Evolutionary conservation across 2,329 filamentous ascomycete species (phyloP), one percentile per base, ranked within the genome.

Genomic region (Paecilomyces variotii): DNA sequence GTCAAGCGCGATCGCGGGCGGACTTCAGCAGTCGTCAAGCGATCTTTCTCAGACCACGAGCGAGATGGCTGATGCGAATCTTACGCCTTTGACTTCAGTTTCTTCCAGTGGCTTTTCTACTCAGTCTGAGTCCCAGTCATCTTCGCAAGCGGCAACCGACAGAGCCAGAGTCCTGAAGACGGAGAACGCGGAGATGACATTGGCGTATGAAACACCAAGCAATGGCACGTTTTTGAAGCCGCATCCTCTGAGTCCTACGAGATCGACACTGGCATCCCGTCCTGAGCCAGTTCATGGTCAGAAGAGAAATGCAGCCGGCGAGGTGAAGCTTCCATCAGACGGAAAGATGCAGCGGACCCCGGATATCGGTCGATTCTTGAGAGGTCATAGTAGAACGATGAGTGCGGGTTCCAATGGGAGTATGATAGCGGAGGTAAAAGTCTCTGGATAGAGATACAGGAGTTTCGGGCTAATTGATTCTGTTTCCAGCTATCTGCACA

Each of bases 271-370:
- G 10, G 45, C 49, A 12, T 51, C 56, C 27, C 53, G 32, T 45
- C 24, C 52, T 24, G 60, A 57, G 45, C 55, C 65, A 56, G 61
- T 60, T 30, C 63, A 64, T 10, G 80, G 82, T 19, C 84, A 85
- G 61, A 95, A 95, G 76, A 83, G 91, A 64, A 93, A 85, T 67
- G 89, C 89, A 34, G 87, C 89, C 68, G 91, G 90, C 50, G 79
- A 84, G 55, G 80, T 91, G 58, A 95, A 91, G 74, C 72, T 79
- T 63, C 62, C 63, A 4, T 59, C 63, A 39, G 60, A 65, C 27
- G 45, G 61, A n/a, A 57, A 59, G 45, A 56, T 56, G 53, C 54
- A 62, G 26, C 62, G 56, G 19, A 54, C 26, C 27, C 74, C 75
- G 6, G 80, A 58, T 69, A 62, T 59, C 60, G 77, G 65, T 60